Conservation (phyloP, 2,329 filamentous ascomycete species). For the Colletotrichum horii region DNA sequence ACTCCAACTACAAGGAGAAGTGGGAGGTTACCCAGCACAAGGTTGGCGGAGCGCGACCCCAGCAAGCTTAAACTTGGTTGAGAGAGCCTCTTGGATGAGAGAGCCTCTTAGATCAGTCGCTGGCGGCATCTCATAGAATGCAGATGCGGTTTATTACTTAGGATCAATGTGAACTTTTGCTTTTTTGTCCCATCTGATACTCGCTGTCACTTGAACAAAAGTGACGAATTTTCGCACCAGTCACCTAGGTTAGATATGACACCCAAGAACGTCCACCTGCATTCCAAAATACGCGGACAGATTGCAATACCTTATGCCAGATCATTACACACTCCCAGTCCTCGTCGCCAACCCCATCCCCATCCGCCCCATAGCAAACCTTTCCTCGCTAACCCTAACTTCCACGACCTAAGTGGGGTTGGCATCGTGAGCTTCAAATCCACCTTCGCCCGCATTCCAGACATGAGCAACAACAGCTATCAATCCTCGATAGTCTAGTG, state of each 20-base stretch:
- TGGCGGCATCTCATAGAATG: background rate
- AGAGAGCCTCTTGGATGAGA: background rate
- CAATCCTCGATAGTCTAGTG: background rate
- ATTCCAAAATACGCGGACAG: background rate
- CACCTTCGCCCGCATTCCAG: background rate
- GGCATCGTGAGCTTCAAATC: background rate
- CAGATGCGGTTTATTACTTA: background rate
- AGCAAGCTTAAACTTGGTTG: background rate
- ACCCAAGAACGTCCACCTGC: background rate
- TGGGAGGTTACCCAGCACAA: background rate
- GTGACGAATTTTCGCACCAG: background rate
- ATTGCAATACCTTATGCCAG: fast-evolving
- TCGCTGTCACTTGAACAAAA: background rate
- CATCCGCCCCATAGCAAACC: fast-evolving
- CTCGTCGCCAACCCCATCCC: background rate
- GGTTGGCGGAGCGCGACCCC: background rate
- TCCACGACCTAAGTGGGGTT: background rate
- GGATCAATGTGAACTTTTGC: background rate
- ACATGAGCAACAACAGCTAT: background rate
- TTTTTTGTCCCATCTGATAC: too few relatives aligned
- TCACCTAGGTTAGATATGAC: too few relatives aligned
- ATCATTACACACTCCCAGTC: fast-evolving
- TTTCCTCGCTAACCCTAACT: background rate
- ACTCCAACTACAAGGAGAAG: background rate
- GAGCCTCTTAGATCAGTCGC: too few relatives aligned